These are phyloP conservation scores for Eucalyptus curtisii DNA, from an alignment of 345 rosid genomes.

Conservation along the genomic window DNA sequence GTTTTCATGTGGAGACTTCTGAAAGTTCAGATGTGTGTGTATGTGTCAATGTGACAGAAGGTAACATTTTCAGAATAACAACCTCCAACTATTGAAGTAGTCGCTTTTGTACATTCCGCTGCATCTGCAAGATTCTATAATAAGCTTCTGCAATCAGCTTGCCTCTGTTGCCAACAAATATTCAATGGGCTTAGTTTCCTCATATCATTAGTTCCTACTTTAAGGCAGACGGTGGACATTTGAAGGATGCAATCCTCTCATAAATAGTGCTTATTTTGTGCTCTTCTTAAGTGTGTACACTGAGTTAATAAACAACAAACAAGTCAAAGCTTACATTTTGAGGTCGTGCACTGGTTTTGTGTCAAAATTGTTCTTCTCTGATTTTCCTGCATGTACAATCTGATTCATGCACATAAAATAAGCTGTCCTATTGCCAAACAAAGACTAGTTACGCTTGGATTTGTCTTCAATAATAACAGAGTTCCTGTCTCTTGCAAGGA, in stretches of 20 bases:
- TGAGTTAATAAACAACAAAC: not conserved
- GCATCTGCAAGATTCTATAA: not conserved
- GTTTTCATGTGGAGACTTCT: too few species aligned
- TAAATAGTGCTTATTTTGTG: not conserved
- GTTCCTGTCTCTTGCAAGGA: not conserved
- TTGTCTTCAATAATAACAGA: not conserved
- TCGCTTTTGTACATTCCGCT: conserved; percentile 12
- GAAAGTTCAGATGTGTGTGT: not conserved
- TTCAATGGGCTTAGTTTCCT: not conserved
- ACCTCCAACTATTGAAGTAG: conserved; percentile 24
- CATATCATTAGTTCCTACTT: not conserved
- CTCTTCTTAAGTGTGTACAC: not conserved
- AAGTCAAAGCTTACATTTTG: not conserved
- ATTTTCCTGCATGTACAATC: not conserved
- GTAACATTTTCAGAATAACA: not conserved
- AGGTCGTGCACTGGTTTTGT: not conserved
- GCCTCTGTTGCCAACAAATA: not conserved
- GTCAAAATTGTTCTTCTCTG: not conserved
- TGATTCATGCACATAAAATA: not conserved
- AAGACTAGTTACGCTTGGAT: not conserved
- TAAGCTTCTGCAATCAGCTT: conserved; percentile 2
- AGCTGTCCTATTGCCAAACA: not conserved
- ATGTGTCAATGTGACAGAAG: not conserved
- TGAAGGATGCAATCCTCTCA: not conserved
- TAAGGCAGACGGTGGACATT: not conserved